Percentiles rank a stretch among this genome's conserved stretches.
Evolutionary conservation across 371 early-diverging fungal species (phyloP).

Genomic region (Mucor ambiguus): DNA sequence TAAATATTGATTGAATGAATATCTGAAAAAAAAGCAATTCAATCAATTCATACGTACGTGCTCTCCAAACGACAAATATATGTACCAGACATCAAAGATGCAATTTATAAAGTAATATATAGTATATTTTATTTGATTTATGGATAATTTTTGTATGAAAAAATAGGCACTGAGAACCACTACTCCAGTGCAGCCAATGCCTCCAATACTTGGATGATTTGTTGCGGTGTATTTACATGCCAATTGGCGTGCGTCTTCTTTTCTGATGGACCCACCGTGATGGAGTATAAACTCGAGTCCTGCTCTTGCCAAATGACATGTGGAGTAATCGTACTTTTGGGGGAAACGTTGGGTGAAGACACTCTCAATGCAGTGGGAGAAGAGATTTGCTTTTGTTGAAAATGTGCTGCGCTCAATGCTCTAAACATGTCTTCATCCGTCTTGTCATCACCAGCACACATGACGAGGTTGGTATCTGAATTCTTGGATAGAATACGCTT

Average conservation of each 20-base stretch:
- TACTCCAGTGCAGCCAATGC: slow-evolving; percentile 3
- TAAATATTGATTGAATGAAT: too few species aligned
- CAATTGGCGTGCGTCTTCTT: slow-evolving; percentile 85
- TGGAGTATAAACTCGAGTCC: slow-evolving; percentile 34
- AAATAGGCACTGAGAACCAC: too few species aligned
- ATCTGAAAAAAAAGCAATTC: too few species aligned
- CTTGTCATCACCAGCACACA: slow-evolving; percentile 95
- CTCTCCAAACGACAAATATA: too few species aligned
- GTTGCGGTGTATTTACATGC: slow-evolving; percentile 65
- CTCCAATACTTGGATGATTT: slow-evolving; percentile 34
- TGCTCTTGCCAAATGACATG: slow-evolving; percentile 13
- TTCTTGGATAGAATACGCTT: slow-evolving; percentile 67
- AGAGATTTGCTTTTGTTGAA: not conserved
- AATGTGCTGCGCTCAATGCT: slow-evolving; percentile 30
- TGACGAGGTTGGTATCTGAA: slow-evolving; percentile 82
- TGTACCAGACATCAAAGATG: too few species aligned
- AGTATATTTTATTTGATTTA: not conserved
- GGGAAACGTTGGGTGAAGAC: slow-evolving; percentile 1
- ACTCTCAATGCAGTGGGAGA: not conserved
- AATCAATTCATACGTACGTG: too few species aligned
- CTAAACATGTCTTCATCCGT: slow-evolving; percentile 98
- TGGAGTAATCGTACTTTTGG: slow-evolving; percentile 16
- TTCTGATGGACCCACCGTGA: slow-evolving; percentile 74
- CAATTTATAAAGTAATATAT: too few species aligned
- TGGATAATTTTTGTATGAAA: not conserved